Conservation (phyloP, 75 land plant genomes). For the Pinus taeda region DNA sequence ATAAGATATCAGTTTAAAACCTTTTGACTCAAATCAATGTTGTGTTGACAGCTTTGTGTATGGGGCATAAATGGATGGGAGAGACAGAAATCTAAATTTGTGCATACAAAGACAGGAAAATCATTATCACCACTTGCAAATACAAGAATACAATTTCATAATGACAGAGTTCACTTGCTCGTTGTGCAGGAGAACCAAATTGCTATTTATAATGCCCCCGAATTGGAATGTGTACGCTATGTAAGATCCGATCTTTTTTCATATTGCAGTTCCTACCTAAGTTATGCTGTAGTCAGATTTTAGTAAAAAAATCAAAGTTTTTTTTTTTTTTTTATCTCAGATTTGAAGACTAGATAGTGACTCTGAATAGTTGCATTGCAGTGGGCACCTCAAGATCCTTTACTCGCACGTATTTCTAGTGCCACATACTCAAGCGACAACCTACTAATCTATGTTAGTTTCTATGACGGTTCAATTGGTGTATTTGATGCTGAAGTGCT, state of each 20-base stretch:
- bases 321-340: too few species aligned
- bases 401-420: constrained; percentile 51
- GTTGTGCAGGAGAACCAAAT: constrained; percentile 64
- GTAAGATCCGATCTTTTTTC: constrained; percentile 20
- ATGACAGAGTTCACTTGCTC: constrained; percentile 54
- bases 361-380: too few species aligned
- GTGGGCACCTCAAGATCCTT: constrained; percentile 50
- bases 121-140: constrained; percentile 25
- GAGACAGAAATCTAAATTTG: constrained; percentile 41
- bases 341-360: too few species aligned
- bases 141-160: constrained; percentile 55
- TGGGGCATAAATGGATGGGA: constrained; percentile 86
- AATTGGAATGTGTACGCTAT: constrained; percentile 34
- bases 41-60: constrained; percentile 42
- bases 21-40: not conserved
- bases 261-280: not conserved
- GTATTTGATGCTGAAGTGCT: constrained; percentile 53
- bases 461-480: constrained; percentile 59
- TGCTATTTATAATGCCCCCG: constrained; percentile 57
- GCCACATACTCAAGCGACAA: constrained; percentile 68
- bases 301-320: too few species aligned
- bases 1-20: not conserved
- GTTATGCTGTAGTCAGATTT: too few species aligned
- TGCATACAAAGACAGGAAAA: constrained; percentile 51
- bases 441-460: constrained; percentile 49